These are phyloP conservation scores for Nasturtium officinale DNA, from an alignment of 345 rosid genomes.

Conservation along the genomic window DNA sequence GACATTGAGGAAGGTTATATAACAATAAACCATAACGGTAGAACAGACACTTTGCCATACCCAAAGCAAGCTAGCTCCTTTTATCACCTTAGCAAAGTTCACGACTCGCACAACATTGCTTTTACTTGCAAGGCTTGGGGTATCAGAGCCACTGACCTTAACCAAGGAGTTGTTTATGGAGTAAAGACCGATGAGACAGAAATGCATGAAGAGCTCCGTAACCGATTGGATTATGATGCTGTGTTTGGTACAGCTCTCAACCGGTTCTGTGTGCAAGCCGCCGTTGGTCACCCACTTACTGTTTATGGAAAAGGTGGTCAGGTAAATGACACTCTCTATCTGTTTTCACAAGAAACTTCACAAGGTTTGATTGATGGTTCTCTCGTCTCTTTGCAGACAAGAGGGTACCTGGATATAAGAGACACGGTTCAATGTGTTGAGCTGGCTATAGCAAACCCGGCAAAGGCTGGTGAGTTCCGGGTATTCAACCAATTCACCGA, in stretches of 20 bases:
- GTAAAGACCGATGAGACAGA: conserved; percentile 88
- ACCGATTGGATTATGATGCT: conserved; percentile 92
- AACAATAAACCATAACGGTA: conserved; percentile 87
- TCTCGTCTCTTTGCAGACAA: conserved; percentile 58
- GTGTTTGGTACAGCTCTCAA: conserved; percentile 95
- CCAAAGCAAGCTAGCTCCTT: conserved; percentile 99
- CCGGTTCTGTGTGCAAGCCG: conserved; percentile 96
- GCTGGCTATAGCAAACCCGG: conserved; percentile 91
- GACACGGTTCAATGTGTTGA: conserved; percentile 96
- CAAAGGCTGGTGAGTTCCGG: conserved; percentile 79
- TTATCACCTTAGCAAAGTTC: conserved; percentile 98
- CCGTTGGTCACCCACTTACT: conserved; percentile 92
- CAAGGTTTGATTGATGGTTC: not conserved
- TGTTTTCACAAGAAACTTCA: not conserved
- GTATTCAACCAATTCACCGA: conserved; percentile 96
- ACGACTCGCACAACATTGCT: conserved; percentile 93
- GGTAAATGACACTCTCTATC: conserved; percentile 50
- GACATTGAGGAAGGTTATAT: conserved; percentile 98
- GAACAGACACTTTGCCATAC: conserved; percentile 92
- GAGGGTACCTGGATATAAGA: conserved; percentile 98
- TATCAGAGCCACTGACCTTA: conserved; percentile 92
- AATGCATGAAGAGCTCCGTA: conserved; percentile 79
- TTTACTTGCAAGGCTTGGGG: conserved; percentile 99
- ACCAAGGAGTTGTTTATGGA: conserved; percentile 99
- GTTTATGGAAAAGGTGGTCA: conserved; percentile 98